A percentile compares a stretch with the other conserved stretches of the same genome.
Conservation (phyloP, 129 eudicot species). For the Erigeron canadensis region DNA sequence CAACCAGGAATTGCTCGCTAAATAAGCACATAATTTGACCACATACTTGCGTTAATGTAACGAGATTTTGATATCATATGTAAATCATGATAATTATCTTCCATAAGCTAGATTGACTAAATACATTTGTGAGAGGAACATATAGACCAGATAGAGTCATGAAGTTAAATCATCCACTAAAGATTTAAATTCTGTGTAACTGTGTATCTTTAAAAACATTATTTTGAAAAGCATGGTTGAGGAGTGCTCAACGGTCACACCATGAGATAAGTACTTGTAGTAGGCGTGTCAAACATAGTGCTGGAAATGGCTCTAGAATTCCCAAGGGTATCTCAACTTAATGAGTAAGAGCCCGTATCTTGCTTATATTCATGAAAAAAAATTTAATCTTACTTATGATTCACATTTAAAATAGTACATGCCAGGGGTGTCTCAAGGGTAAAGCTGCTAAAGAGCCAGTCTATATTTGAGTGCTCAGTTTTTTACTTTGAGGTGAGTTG, state of each 20-base stretch:
- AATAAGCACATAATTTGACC: not conserved
- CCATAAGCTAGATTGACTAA: not conserved
- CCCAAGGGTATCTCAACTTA: not conserved
- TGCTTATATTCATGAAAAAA: not conserved
- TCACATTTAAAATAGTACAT: no score
- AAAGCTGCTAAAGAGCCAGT: no score
- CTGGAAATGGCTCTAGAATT: constrained; percentile 3
- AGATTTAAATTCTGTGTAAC: not conserved
- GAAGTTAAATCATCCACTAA: not conserved
- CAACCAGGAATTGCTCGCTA: no score
- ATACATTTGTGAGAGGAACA: not conserved
- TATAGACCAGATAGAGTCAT: not conserved
- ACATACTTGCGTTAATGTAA: not conserved
- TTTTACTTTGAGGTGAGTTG: no score
- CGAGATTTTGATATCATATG: not conserved
- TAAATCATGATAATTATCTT: not conserved
- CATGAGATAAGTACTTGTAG: not conserved
- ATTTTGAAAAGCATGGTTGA: not conserved
- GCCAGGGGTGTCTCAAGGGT: no score
- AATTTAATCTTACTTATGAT: no score
- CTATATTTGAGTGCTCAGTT: no score
- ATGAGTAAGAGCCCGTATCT: not conserved
- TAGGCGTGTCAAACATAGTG: not conserved
- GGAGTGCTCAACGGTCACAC: not conserved
- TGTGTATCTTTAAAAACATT: not conserved